These are phyloP conservation scores for Suillus variegatus DNA, from an alignment of 768 basidiomycete genomes.

Conservation along the genomic window DNA sequence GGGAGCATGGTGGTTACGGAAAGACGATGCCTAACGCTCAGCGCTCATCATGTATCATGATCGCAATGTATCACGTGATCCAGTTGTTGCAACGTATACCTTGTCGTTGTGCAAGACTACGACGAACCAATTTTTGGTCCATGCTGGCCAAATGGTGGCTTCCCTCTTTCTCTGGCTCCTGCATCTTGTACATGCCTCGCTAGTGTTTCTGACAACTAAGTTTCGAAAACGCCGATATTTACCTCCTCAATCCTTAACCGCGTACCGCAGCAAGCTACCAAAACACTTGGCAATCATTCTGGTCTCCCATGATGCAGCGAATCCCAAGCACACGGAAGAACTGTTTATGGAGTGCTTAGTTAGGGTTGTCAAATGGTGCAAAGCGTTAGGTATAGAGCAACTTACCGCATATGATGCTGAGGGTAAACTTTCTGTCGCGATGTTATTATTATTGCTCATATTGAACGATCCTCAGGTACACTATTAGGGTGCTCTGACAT, in stretches of 20 bases:
- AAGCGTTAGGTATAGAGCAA: slow-evolving; percentile 55
- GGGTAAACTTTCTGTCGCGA: slow-evolving; percentile 45
- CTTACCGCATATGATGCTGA: slow-evolving; percentile 73
- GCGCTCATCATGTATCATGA: not conserved
- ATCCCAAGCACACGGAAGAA: slow-evolving; percentile 37
- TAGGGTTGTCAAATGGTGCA: slow-evolving; percentile 62
- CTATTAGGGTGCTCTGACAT: slow-evolving; percentile 41
- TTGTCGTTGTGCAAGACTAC: not conserved
- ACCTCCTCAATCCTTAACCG: slow-evolving; percentile 49
- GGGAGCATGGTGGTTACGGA: slow-evolving; percentile 35
- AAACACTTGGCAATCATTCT: slow-evolving; percentile 69
- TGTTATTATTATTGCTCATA: slow-evolving; percentile 1
- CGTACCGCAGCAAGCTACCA: slow-evolving; percentile 59
- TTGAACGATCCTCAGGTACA: slow-evolving; percentile 35
- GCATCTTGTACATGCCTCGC: slow-evolving; percentile 56
- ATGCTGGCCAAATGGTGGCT: slow-evolving; percentile 38
- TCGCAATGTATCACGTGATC: slow-evolving; percentile 32
- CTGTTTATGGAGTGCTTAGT: slow-evolving; percentile 55
- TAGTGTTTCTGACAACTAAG: slow-evolving; percentile 42
- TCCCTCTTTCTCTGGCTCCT: slow-evolving; percentile 51
- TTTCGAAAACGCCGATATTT: slow-evolving; percentile 37
- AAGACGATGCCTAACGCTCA: not conserved
- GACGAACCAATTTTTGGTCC: not conserved
- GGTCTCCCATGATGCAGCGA: slow-evolving; percentile 42
- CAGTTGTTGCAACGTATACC: not conserved